A percentile compares a stretch with the other conserved stretches of the same genome.
These are phyloP conservation scores for Epichloe glyceriae DNA, from an alignment of 2,329 filamentous ascomycete genomes.

Conservation along the genomic window DNA sequence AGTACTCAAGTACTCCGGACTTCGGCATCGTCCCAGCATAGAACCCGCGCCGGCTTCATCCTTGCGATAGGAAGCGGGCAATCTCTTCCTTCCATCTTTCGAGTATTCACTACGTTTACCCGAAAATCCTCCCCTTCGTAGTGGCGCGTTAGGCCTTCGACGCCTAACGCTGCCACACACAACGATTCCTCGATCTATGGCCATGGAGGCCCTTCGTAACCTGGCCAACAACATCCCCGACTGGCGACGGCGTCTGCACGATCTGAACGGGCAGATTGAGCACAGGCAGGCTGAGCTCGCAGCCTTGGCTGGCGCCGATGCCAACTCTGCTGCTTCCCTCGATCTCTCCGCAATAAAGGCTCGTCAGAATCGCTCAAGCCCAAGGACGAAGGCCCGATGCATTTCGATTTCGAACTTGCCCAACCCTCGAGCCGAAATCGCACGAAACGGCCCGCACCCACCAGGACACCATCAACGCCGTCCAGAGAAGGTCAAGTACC, in stretches of 20 bases:
- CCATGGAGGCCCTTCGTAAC: conserved; percentile 43
- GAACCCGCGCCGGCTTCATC: not conserved
- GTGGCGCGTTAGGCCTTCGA: conserved; percentile 18
- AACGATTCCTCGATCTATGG: conserved; percentile 20
- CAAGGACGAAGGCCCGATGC: conserved; percentile 27
- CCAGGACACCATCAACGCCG: conserved; percentile 11
- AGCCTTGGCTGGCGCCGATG: conserved; percentile 23
- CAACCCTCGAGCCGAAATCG: not conserved
- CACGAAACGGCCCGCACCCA: conserved; percentile 4
- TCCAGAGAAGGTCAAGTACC: conserved; percentile 7
- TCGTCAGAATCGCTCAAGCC: conserved; percentile 41
- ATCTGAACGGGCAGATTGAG: conserved; percentile 47
- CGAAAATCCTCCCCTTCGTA: not conserved
- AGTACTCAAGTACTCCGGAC: too few species aligned
- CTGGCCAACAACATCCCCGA: conserved; percentile 43
- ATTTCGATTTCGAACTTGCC: conserved; percentile 9
- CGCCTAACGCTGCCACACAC: conserved; percentile 18
- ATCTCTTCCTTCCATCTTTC: not conserved
- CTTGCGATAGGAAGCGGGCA: not conserved
- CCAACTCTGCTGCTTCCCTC: conserved; percentile 18
- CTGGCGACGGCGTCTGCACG: conserved; percentile 46
- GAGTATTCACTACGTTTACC: not conserved
- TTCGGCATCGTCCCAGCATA: not conserved
- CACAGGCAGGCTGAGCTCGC: conserved; percentile 49
- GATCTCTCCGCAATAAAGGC: conserved; percentile 36